These are phyloP conservation scores for Starmerella powellii DNA, from an alignment of 805 yeast genomes.

Conservation along the genomic window DNA sequence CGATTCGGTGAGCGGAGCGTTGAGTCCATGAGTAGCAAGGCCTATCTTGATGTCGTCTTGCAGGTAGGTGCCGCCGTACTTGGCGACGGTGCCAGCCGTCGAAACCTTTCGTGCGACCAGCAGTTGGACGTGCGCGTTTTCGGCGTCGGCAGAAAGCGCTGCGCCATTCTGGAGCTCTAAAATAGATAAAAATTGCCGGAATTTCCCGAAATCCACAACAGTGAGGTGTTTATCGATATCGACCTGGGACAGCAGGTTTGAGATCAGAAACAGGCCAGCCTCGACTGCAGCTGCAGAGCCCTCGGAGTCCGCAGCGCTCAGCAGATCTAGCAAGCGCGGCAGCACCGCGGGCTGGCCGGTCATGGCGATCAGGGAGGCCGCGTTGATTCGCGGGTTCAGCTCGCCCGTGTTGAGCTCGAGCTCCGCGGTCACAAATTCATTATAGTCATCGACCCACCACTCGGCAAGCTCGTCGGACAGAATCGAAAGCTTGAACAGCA, in stretches of 20 bases:
- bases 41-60: slow-evolving; percentile 11
- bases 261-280: slow-evolving; percentile 18
- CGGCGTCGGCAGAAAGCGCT: neutral
- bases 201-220: neutral
- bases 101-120: slow-evolving; percentile 20
- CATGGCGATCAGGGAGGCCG: slow-evolving; percentile 45
- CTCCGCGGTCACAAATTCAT: slow-evolving; percentile 59
- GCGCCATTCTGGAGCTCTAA: slow-evolving; percentile 6
- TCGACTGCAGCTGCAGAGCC: slow-evolving; percentile 8
- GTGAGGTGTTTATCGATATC: slow-evolving; percentile 13
- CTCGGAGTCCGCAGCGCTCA: neutral
- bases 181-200: slow-evolving; percentile 9
- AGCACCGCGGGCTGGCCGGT: slow-evolving; percentile 28
- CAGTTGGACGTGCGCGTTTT: slow-evolving; percentile 7
- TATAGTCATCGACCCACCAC: slow-evolving; percentile 49
- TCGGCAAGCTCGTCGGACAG: slow-evolving; percentile 36
- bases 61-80: slow-evolving; percentile 16
- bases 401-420: slow-evolving; percentile 49
- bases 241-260: slow-evolving; percentile 17
- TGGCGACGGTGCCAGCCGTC: slow-evolving; percentile 20
- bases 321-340: slow-evolving; percentile 9
- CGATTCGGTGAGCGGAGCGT: slow-evolving; percentile 6
- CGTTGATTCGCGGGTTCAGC: slow-evolving; percentile 46
- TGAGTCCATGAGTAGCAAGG: slow-evolving; percentile 14
- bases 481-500: slow-evolving; percentile 32